Evolutionary conservation across 176 grass and related monocot genomes (phyloP).

Genomic region (Puccinellia tenuiflora): DNA sequence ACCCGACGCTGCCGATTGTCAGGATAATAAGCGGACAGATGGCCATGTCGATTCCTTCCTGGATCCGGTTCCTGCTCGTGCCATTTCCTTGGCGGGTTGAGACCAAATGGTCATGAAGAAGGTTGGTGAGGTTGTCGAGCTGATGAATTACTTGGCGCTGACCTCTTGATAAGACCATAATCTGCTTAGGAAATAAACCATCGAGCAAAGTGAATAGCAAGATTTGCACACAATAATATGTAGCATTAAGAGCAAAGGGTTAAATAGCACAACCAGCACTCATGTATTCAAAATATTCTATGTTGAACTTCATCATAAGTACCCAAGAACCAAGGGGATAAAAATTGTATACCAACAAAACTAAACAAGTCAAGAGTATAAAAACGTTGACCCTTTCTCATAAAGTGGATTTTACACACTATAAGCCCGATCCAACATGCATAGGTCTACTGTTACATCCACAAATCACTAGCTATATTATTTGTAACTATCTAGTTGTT

Average conservation of each 20-base stretch:
- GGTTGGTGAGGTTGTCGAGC: slow-evolving; percentile 67
- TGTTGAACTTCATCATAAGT: neutral
- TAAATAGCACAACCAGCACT: neutral
- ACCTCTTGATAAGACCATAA: slow-evolving; percentile 61
- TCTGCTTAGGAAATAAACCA: slow-evolving; percentile 41
- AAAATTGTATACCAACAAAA: neutral
- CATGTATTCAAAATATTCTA: neutral
- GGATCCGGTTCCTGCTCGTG: slow-evolving; percentile 19
- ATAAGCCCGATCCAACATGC: neutral
- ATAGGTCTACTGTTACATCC: neutral
- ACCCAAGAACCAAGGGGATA: neutral
- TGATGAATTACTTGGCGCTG: slow-evolving; percentile 89
- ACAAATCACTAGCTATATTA: neutral
- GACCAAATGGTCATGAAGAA: slow-evolving; percentile 67
- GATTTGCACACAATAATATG: slow-evolving; percentile 3
- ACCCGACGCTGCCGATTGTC: slow-evolving; percentile 45
- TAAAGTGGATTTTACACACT: neutral
- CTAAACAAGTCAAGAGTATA: neutral
- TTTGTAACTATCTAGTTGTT: neutral
- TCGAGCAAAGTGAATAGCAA: neutral
- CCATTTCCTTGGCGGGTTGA: slow-evolving; percentile 39
- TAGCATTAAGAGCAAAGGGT: neutral
- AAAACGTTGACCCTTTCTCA: neutral
- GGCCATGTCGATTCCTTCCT: slow-evolving; percentile 36
- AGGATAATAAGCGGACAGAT: slow-evolving; percentile 48